Evolutionary conservation across 345 rosid species (phyloP).

Genomic region (Euphorbia pulcherrima): DNA sequence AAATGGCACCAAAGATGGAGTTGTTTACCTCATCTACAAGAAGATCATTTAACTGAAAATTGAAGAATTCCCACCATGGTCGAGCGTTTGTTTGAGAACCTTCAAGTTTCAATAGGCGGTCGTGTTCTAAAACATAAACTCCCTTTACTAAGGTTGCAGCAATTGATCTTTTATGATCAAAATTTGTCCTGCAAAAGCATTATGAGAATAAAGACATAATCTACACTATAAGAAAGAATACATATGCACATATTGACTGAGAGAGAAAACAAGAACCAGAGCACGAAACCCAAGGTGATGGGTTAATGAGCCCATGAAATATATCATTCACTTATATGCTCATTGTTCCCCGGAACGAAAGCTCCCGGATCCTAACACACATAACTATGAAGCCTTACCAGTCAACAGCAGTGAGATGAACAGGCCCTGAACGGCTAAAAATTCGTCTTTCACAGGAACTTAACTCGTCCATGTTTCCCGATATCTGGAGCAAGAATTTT

Average conservation of each 20-base stretch:
- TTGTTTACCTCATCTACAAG: neutral
- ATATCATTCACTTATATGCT: no score
- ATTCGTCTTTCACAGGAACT: no score
- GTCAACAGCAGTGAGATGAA: neutral
- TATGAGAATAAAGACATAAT: neutral
- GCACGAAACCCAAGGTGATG: no score
- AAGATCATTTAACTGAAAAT: neutral
- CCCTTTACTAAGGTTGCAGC: neutral
- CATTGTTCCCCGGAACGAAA: no score
- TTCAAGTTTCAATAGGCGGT: neutral
- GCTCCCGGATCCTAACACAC: no score
- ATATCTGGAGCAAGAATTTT: neutral
- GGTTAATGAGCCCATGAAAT: no score
- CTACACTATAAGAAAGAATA: no score
- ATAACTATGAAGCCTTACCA: neutral
- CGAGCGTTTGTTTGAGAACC: neutral
- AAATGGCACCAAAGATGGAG: conserved; percentile 2
- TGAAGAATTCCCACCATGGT: neutral
- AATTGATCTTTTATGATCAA: neutral
- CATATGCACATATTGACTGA: no score
- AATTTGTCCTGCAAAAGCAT: neutral
- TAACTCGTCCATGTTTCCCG: neutral
- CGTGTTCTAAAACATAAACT: neutral
- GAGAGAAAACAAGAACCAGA: no score
- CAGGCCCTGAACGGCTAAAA: conserved; percentile 1